These are phyloP conservation scores for Halophytophthora batemanensis DNA, from an alignment of 352 stramenopile genomes.

Conservation along the genomic window DNA sequence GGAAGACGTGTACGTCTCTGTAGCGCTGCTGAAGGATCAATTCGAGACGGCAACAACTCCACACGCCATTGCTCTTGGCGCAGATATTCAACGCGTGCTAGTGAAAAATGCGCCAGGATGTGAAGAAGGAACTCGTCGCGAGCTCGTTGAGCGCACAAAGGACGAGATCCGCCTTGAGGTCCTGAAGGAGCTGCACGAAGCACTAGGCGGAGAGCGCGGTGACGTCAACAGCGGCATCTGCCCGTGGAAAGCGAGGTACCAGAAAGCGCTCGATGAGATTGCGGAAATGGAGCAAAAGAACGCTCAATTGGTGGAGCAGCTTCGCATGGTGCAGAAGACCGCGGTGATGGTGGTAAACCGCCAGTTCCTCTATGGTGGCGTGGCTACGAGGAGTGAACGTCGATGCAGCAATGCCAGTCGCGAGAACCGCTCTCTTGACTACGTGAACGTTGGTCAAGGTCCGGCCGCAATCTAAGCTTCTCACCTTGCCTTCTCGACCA, in stretches of 20 bases:
- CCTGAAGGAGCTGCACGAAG: slow-evolving; percentile 1
- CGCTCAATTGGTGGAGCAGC: slow-evolving; percentile 10
- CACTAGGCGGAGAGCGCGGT: slow-evolving; percentile 10
- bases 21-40: slow-evolving; percentile 7
- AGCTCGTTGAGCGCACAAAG: slow-evolving; percentile 5
- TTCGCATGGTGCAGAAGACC: slow-evolving; percentile 24
- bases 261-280: slow-evolving; percentile 14
- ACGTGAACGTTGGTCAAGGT: too few relatives aligned
- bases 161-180: slow-evolving; percentile 5
- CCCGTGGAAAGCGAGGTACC: slow-evolving; percentile 18
- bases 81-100: neutral
- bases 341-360: slow-evolving; percentile 22
- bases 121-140: neutral
- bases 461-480: too few relatives aligned
- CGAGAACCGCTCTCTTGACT: too few relatives aligned
- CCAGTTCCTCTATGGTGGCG: slow-evolving; percentile 13
- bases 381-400: too few relatives aligned
- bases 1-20: slow-evolving; percentile 21
- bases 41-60: neutral
- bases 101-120: neutral
- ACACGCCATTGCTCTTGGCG: neutral
- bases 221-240: slow-evolving; percentile 12
- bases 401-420: too few relatives aligned
- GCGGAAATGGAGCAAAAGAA: slow-evolving; percentile 15
- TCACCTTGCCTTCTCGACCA: too few relatives aligned